phyloP scores from a whole-genome alignment of 2,329 filamentous ascomycete species.

The Ophiostoma tasmaniense region DNA sequence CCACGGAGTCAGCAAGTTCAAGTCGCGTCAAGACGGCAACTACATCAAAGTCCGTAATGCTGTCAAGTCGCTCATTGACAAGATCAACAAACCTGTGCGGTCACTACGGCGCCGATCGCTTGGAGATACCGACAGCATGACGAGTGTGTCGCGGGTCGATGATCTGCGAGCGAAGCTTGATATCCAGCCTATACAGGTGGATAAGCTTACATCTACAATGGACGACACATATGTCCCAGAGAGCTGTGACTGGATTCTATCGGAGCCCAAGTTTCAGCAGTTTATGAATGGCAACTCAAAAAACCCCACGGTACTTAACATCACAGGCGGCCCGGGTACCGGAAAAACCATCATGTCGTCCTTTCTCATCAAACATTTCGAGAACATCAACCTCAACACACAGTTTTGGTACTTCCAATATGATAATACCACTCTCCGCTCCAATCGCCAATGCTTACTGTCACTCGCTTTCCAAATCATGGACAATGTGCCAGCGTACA shows the following conservation, averaged over 20 bases:
- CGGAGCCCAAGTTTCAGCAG: not conserved
- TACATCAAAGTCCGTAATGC: not conserved
- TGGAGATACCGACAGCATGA: not conserved
- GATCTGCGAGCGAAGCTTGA: not conserved
- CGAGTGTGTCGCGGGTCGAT: not conserved
- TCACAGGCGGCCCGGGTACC: not conserved
- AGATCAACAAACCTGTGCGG: not conserved
- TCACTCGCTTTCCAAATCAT: not conserved
- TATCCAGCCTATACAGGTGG: not conserved
- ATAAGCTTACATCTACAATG: not conserved
- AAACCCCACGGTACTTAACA: not conserved
- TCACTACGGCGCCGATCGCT: not conserved
- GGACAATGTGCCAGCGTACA: not conserved
- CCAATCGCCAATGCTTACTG: not conserved
- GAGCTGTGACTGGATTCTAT: not conserved
- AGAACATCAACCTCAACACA: not conserved
- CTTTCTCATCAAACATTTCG: not conserved
- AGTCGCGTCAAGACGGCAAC: not conserved
- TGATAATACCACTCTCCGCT: not conserved
- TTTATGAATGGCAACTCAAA: not conserved
- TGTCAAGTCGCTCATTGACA: not conserved
- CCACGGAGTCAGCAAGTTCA: not conserved
- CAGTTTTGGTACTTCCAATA: not conserved
- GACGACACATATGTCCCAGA: not conserved
- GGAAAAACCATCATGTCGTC: not conserved